Evolutionary conservation across 441 rosid species (phyloP), one percentile per base, ranked within the genome.

Genomic region (Euphorbia schlechtendalii): DNA sequence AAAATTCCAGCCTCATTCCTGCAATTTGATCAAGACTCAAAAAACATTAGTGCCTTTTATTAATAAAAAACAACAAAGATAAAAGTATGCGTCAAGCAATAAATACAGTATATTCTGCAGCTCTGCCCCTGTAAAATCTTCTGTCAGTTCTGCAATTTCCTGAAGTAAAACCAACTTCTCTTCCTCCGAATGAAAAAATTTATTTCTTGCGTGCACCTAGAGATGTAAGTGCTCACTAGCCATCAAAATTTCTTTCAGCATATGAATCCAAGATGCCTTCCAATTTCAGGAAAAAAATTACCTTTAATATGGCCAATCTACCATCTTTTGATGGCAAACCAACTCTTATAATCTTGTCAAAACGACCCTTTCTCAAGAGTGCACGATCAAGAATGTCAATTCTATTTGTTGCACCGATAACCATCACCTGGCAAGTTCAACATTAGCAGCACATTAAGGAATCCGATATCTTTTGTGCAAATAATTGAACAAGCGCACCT

Each of bases 1-100:
- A 91, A 85, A 72, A 94, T 94, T 80, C 94, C 99, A 71, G 99
- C 98, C 82, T 94, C 96, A 76, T 90, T 94, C 81, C 98, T 94
- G 80, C 53, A 64, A 72, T 61, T 56, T 51, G 74, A 67, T 70
- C 32, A 65, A 57, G 60, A 77, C 65, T 70, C 34, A 67, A 62
- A 60, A 77, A 74, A 66, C 48, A 71, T 83, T 66, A 83, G 78
- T 51, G 36, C 25, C 63, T 38, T 45, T 36, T 61, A 53, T 54
- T 62, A 56, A 66, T 24, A 62, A 41, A 56, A 54, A 55, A 24
- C n/a, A 46, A 17, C 5, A 32, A 66, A 20, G 21, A 27, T 17
- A 15, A 51, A 43, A 43, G 22, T 40, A 59, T 21, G 36, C 56
- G 20, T 65, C 25, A 38, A 40, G 65, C 56, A 65, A 21, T 59